Base-by-base conservation (phyloP, 1,139 yeast genomes). In the Yamadazyma diospyri region DNA sequence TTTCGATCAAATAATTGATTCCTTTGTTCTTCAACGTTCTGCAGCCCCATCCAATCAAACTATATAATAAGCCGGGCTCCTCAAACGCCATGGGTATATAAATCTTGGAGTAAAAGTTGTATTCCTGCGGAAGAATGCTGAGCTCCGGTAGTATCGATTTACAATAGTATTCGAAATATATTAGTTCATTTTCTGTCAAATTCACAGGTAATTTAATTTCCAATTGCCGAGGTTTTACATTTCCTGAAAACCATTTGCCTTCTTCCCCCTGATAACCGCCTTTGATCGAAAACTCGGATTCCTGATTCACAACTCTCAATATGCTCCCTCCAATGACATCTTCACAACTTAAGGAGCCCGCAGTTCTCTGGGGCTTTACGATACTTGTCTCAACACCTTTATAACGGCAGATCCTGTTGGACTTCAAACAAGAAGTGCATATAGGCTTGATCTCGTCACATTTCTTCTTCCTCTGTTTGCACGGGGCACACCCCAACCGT, bases 81-180 rank as follows among this genome's bases (percentile, higher is more conserved):
- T 46, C 46, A 23, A 57, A 45, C 1, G 66, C 64, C 42, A 59
- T 45, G 2, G 66, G 61, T 5, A 61, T 41, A 36, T 54, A 57
- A n/a, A 59, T 46, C 25, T 50, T 54, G 6, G 57, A 44, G 36
- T 56, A 60, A 33, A 53, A 52, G 33, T 60, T 61, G 22, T 46
- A 43, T 25, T 57, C 50, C 32, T 55, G 55, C 2, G 64, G 62
- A 16, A 60, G 37, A 8, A 57, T 49, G 4, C 61, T 57, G 9
- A 60, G 32, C 13, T 51, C 52, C 1, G 61, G 60, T 3, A 59
- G 45, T 6, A 60, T 50, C 16, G 47, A 42, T 25, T 46, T 50
- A 25, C 61, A 57, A 32, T 51, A 60, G 33, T 44, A 55, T 31
- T 58, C 61, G 32, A 59, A 52, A 34, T 55, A 55, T 5, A 35